Evolutionary conservation across 352 stramenopile genomes (phyloP).

Genomic region (Pythium pyrilobum): DNA sequence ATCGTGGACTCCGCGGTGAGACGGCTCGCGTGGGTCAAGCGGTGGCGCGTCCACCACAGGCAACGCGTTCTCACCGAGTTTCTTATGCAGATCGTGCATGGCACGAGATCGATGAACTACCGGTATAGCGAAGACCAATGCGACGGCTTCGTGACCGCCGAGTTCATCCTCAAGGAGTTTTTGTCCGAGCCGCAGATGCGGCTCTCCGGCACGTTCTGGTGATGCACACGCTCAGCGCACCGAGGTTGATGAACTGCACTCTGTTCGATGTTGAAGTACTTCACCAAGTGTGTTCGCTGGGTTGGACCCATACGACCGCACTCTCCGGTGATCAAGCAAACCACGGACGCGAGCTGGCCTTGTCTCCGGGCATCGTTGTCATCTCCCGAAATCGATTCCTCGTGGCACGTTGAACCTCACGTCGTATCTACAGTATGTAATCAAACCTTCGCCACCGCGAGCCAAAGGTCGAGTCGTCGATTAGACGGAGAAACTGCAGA

Average conservation of each 20-base stretch:
- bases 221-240: background rate
- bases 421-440: no score
- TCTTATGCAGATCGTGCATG: slow-evolving; percentile 35
- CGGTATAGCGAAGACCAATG: slow-evolving; percentile 35
- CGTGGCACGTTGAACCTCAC: no score
- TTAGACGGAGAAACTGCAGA: no score
- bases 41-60: slow-evolving; percentile 19
- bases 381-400: no score
- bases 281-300: no score
- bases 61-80: slow-evolving; percentile 35
- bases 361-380: no score
- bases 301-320: no score
- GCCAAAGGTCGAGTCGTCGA: no score
- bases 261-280: background rate
- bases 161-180: slow-evolving; percentile 49
- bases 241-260: background rate
- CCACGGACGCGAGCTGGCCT: no score
- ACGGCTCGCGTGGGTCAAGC: slow-evolving; percentile 1
- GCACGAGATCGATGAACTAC: slow-evolving; percentile 50
- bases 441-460: no score
- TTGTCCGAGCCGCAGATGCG: slow-evolving; percentile 28
- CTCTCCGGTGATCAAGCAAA: no score
- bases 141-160: slow-evolving; percentile 39
- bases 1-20: background rate
- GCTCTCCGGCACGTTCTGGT: slow-evolving; percentile 9